Evolutionary conservation across 192 early-diverging fungal genomes (phyloP), one percentile per base, ranked within the genome.

Genomic region (Diversispora eburnea): DNA sequence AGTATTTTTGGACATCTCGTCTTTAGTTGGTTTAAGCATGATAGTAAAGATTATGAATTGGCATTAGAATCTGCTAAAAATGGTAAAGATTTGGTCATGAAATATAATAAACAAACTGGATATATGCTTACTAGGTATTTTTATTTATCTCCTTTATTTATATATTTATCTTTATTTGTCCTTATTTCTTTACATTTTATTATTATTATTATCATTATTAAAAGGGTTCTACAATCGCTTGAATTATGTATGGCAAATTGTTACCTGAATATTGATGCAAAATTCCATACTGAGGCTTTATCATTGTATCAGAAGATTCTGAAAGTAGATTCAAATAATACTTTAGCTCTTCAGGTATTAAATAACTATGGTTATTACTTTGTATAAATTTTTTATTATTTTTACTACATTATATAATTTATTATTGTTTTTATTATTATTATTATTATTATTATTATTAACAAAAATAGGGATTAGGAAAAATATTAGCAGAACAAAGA

Each of bases 181-280:
- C 25, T 33, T 33, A 33, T 33, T 33, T 33, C n/a, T 33, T 33
- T 33, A 33, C 25, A 33, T 33, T 33, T 33, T n/a, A n/a, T n/a
- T n/a, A n/a, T n/a, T n/a, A n/a, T 33, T 33, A 33, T 33, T 33
- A 33, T 33, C 2, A 33, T 33, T 33, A 33, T 78, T 68, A n/a
- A 25, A 74, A 86, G 82, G 17, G 82, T 85, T 60, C 74, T 77
- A 20, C 70, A 77, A 20, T 85, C 81, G 0, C 78, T 91, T 52
- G 88, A 92, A 56, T 47, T 87, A 33, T 81, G 82, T 48, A 84
- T 88, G 67, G 91, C 88, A 0, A 78, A 82, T 62, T 88, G 88
- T 43, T 89, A 88, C 68, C 72, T 85, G 33, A 80, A 78, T 22
- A 77, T 91, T 20, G 86, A 87, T 39, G 15, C 75, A 2, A 88